Evolutionary conservation across 2,329 filamentous ascomycete genomes (phyloP).

Genomic region (Colletotrichum sp.): DNA sequence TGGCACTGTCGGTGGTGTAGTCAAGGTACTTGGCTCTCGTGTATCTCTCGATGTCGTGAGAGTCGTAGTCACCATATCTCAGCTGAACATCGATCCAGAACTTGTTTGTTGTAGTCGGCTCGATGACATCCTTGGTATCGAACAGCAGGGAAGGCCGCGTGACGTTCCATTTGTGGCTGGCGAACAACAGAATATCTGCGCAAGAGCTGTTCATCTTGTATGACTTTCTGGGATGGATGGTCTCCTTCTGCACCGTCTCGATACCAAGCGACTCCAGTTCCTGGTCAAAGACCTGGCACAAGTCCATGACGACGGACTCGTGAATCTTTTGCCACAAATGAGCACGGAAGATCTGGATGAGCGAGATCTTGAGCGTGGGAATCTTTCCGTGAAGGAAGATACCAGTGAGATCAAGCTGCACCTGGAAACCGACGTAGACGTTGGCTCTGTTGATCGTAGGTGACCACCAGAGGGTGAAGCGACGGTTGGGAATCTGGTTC

Average conservation of each 20-base stretch:
- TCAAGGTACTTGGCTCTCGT: conserved; percentile 97
- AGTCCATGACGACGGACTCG: conserved; percentile 97
- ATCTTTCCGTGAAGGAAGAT: conserved; percentile 99
- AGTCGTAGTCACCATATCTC: conserved; percentile 97
- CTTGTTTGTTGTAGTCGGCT: conserved; percentile 94
- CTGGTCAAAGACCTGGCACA: conserved; percentile 98
- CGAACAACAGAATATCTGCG: conserved; percentile 95
- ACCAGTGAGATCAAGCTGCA: conserved; percentile 95
- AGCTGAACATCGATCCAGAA: conserved; percentile 99
- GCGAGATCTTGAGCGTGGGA: conserved; percentile 93
- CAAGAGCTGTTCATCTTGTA: conserved; percentile 99
- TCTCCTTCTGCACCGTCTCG: conserved; percentile 98
- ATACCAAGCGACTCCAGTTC: conserved; percentile 95
- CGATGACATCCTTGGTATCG: conserved; percentile 95
- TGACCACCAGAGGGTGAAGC: conserved; percentile 98
- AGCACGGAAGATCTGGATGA: conserved; percentile 99
- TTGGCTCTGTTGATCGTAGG: conserved; percentile 94
- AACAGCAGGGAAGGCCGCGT: conserved; percentile 91
- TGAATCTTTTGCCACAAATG: conserved; percentile 99
- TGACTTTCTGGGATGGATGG: conserved; percentile 97
- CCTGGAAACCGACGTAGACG: conserved; percentile 99
- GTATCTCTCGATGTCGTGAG: conserved; percentile 97
- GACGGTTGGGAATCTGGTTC: conserved; percentile 98
- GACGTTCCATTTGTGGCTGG: conserved; percentile 98
- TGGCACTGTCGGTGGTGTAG: conserved; percentile 98